Evolutionary conservation across 371 early-diverging fungal species (phyloP), one percentile per base, ranked within the genome.

Genomic region (Amoeboradix gromovi): DNA sequence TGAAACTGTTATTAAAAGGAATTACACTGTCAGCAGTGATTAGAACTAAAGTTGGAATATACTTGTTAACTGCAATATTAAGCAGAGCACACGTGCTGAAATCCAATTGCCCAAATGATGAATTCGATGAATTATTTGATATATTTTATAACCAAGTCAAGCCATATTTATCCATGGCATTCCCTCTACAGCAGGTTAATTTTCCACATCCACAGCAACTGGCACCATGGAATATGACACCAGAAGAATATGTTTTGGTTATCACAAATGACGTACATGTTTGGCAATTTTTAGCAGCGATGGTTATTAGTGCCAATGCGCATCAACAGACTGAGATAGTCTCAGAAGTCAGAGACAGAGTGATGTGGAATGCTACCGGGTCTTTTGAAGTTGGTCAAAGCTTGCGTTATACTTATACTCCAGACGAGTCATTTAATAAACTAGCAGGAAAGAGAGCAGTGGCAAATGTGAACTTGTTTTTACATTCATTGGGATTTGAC

Each of bases 231-330:
- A 48, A 5, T 22, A 5, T 48, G 5, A 12, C 48, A 12, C 22
- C 12, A 12, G 48, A 48, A 48, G 48, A 48, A 12, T 48, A 48
- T 48, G 48, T 48, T 48, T 48, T 48, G 48, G 22, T 12, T 12
- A 12, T 48, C 5, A 48, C 48, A 1, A 91, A 93, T 73, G 93
- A 94, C 73, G 82, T 87, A 69, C 88, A 89, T 73, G 89, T 93
- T n/a, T 95, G 96, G 96, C 94, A 94, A 76, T 95, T 95, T 72
- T 78, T 95, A 77, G 91, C 96, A 1, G 87, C 92, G 0, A 82
- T 95, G 80, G 92, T 93, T 0, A 86, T 91, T 0, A 89, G 90
- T 17, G 92, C 94, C 0, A 73, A 80, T 0, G 85, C 86, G 71
- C 92, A 94, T 32, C 92, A 92, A 75, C 96, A 95, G 76, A 86